Evolutionary conservation across 2,329 filamentous ascomycete species (phyloP).

Genomic region (Zymoseptoria brevis): DNA sequence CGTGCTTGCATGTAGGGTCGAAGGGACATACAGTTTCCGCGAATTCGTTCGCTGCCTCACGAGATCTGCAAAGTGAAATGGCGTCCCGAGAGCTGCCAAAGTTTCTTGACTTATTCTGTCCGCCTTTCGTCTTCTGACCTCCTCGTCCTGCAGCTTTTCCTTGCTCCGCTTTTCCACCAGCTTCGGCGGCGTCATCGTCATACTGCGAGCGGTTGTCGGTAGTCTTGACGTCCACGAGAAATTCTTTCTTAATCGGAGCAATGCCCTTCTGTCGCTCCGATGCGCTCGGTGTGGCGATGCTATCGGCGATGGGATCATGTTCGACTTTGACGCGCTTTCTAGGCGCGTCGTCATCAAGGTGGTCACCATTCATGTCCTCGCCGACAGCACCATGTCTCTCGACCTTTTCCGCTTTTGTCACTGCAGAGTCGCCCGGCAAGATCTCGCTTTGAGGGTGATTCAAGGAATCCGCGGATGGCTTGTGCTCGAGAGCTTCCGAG

Average conservation of each 20-base stretch:
- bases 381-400: conserved; percentile 26
- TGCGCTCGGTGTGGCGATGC: conserved; percentile 9
- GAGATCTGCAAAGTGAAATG: conserved; percentile 67
- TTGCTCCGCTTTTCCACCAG: conserved; percentile 37
- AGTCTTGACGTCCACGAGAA: conserved; percentile 29
- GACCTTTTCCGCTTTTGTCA: conserved; percentile 35
- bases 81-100: conserved; percentile 76
- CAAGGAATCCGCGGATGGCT: conserved; percentile 13
- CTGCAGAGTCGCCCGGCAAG: conserved; percentile 30
- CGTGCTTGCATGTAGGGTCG: conserved; percentile 70
- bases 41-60: conserved; percentile 67
- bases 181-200: conserved; percentile 40
- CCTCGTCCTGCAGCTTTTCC: conserved; percentile 20
- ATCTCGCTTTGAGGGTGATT: conserved; percentile 30
- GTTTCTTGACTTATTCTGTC: conserved; percentile 75
- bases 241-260: conserved; percentile 68
- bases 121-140: conserved; percentile 50
- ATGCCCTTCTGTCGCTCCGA: conserved; percentile 45
- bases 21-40: conserved; percentile 67
- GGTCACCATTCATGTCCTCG: conserved; percentile 5
- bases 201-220: conserved; percentile 9
- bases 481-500: conserved; percentile 16
- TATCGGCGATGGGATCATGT: conserved; percentile 8
- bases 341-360: conserved; percentile 29
- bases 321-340: conserved; percentile 34